Conservation (phyloP, 768 basidiomycete species). For the Kwoniella botswanensis region DNA sequence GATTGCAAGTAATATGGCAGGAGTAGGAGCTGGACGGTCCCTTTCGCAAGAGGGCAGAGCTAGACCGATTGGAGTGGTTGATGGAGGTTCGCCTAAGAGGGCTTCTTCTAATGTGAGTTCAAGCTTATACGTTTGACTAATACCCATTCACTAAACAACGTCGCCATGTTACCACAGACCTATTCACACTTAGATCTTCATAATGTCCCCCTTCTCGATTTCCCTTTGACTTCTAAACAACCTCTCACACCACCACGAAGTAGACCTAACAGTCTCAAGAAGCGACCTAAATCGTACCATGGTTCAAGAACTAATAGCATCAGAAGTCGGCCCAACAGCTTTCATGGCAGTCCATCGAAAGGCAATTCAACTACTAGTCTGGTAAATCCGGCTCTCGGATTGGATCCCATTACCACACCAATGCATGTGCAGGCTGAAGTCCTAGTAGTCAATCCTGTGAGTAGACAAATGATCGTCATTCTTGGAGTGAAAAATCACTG, state of each 20-base stretch:
- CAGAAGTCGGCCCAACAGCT: conserved; percentile 32
- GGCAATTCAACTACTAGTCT: conserved; percentile 1
- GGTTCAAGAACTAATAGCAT: not conserved
- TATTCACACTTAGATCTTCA: not conserved
- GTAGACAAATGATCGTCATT: not conserved
- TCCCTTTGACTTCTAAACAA: not conserved
- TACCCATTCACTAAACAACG: too few relatives aligned
- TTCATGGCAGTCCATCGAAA: conserved; percentile 23
- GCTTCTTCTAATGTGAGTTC: not conserved
- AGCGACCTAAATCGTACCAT: conserved; percentile 1
- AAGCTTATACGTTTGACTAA: too few relatives aligned
- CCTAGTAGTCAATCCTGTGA: not conserved
- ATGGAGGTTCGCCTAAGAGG: not conserved
- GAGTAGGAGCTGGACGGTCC: conserved; percentile 18
- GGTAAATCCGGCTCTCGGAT: conserved; percentile 6
- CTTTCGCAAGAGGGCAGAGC: not conserved
- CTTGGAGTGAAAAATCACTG: not conserved
- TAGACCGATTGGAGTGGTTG: not conserved
- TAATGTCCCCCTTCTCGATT: conserved; percentile 11
- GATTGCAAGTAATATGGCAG: conserved; percentile 17
- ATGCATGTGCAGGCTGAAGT: not conserved
- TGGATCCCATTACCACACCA: conserved; percentile 10
- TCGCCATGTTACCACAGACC: not conserved
- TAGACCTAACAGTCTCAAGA: conserved; percentile 26
- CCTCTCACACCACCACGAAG: conserved; percentile 7